Evolutionary conservation across 2,329 filamentous ascomycete species (phyloP), one percentile per base, ranked within the genome.

Genomic region (Aspergillus pseudonomiae): DNA sequence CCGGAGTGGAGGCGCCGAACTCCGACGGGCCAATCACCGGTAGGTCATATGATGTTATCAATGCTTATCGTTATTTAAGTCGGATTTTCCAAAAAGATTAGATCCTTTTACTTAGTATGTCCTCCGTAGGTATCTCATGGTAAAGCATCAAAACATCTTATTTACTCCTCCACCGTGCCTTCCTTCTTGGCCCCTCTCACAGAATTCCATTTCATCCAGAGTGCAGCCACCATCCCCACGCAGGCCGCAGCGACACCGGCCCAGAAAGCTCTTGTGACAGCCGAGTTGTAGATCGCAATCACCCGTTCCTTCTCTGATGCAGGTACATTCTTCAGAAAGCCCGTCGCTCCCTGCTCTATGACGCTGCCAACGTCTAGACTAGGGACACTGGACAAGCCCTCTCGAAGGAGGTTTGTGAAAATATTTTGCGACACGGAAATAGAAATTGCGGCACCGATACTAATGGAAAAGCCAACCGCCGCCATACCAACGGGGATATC

Each of bases 1-100:
- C 46, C 57, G 57, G 57, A 34, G 34, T 39, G 30, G 46, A 45
- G 34, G 45, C 34, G 45, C 57, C 46, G 57, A 53, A 41, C 32
- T 36, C 57, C 57, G 57, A 24, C 12, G 16, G 21, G 30, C 57
- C 57, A 59, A 59, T 52, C 57, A 59, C 19, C 10, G 21, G 3
- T 2, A 9, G 26, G 26, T 53, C 57, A 53, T 48, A 46, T 59
- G 57, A 39, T 53, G 30, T 19, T 39, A 21, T 36, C 34, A 16
- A 36, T 36, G 34, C 34, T 36, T 36, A 36, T 36, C 34, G 14
- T 36, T 36, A 36, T 36, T 36, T 14, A 14, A 36, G 4, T 5
- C 34, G 7, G 5, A 14, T 36, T 5, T 34, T 34, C 11, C 1
- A 12, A 36, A 16, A 36, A 36, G 34, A 36, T 36, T 36, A 28